A percentile compares a stretch with the other conserved stretches of the same genome.
Evolutionary conservation across 345 rosid species (phyloP).

Genomic region (Heritiera fomes): DNA sequence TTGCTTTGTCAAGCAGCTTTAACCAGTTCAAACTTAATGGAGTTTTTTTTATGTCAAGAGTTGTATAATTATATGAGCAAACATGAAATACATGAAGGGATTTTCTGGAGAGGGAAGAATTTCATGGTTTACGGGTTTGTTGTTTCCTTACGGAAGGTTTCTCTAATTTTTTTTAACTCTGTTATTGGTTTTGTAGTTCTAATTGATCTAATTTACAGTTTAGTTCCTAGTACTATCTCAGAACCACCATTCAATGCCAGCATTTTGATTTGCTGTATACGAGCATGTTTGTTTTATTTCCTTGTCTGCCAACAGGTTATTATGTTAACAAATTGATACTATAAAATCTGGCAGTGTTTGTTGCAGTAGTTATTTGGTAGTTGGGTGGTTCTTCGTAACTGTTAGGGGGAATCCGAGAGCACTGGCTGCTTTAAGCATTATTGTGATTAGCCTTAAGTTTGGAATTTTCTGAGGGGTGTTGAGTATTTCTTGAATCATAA

Average conservation of each 20-base stretch:
- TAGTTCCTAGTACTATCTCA: neutral
- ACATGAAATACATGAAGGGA: neutral
- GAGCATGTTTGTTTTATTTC: neutral
- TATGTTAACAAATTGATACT: neutral
- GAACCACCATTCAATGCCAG: neutral
- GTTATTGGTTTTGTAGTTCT: neutral
- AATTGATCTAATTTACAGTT: neutral
- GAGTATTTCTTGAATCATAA: constrained; percentile 1
- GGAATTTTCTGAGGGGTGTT: neutral
- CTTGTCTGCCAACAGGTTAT: neutral
- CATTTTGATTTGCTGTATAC: neutral
- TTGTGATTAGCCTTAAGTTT: neutral
- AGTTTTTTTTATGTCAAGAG: neutral
- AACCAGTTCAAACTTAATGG: neutral
- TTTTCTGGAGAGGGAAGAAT: neutral
- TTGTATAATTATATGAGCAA: neutral
- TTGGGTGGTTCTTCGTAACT: neutral
- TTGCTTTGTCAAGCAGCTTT: neutral
- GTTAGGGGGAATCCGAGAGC: neutral
- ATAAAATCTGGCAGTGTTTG: neutral
- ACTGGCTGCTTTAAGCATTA: neutral
- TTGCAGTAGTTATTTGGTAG: neutral
- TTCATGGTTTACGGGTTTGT: neutral
- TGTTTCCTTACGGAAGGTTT: neutral
- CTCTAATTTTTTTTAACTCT: neutral